Evolutionary conservation across 306 rosid species (phyloP), one percentile per base, ranked within the genome.

Genomic region (apple (Malus domestica)): DNA sequence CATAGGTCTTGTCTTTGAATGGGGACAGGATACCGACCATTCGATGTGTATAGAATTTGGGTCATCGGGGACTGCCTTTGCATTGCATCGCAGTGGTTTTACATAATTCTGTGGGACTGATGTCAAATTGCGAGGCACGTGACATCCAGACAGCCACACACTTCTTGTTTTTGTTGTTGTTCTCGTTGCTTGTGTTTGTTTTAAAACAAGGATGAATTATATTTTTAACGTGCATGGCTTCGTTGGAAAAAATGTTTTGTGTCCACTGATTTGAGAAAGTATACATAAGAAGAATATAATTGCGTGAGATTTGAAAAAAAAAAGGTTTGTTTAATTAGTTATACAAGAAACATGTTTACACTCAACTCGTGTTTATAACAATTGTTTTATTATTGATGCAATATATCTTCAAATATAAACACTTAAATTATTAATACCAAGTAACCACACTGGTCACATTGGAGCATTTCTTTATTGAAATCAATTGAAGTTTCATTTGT

Each of bases 21-120:
- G 80, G 52, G 67, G 96, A 85, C 85, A 83, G n/a, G 67, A 49
- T 46, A 80, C 86, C 91, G 78, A 85, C 89, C 86, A 80, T 78
- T 74, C 67, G 76, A 80, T 60, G 83, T 60, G 71, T 45, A 72
- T 20, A 15, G 11, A 71, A 71, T 10, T 63, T 19, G 44, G 61
- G 25, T 23, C 11, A 59, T 18, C 2, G 8, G 78, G 49, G 60
- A 22, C 59, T n/a, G 63, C 38, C 68, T 20, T 67, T 30, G 19
- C 33, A 35, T 52, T 11, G 51, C 46, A 20, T 44, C 40, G 46
- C 16, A 55, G 81, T 71, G 79, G 83, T 78, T 85, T 75, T 70
- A 32, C 58, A 64, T 76, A 70, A 67, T 65, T 61, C 72, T 68
- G 52, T 66, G 75, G 80, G 75, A 10, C 68, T 63, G 18, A n/a